phyloP scores from a whole-genome alignment of 176 grass and related monocot genomes.

The Aechmea fasciata region DNA sequence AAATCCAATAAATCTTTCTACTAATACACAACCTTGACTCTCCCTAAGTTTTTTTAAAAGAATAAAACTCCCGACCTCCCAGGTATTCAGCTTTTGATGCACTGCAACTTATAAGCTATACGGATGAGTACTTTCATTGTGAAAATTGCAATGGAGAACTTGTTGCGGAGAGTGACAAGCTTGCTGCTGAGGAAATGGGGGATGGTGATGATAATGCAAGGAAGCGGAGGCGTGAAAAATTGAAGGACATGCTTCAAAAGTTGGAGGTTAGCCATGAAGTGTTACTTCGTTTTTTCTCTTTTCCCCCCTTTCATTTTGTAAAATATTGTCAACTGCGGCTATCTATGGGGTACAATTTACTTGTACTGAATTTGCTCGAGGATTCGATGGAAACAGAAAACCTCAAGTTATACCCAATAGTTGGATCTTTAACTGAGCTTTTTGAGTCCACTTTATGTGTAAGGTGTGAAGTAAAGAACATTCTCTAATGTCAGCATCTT shows the following conservation, averaged over 20 bases:
- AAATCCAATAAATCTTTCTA: too few relatives aligned
- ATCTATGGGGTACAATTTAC: too few relatives aligned
- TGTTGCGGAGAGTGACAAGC: constrained; percentile 95
- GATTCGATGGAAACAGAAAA: too few relatives aligned
- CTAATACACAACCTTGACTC: background rate
- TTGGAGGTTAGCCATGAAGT: constrained; percentile 45
- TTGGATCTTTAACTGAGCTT: too few relatives aligned
- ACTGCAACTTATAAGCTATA: constrained; percentile 70
- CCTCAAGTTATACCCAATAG: too few relatives aligned
- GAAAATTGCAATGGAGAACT: constrained; percentile 93
- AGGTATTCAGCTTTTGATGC: constrained; percentile 99
- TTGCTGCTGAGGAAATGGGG: constrained; percentile 96
- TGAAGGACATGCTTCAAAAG: constrained; percentile 83
- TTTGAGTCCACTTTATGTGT: too few relatives aligned
- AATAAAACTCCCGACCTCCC: background rate
- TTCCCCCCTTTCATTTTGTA: background rate
- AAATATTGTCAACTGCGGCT: background rate
- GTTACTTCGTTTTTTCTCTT: background rate
- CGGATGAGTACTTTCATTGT: constrained; percentile 81
- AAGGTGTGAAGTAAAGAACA: too few relatives aligned
- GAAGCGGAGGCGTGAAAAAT: constrained; percentile 67
- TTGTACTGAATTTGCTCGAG: too few relatives aligned
- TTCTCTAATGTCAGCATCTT: too few relatives aligned
- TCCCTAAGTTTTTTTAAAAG: background rate
- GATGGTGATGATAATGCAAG: constrained; percentile 91